These are phyloP conservation scores for Pseudogymnoascus pannorum DNA, from an alignment of 2,329 filamentous ascomycete species.

Conservation along the genomic window DNA sequence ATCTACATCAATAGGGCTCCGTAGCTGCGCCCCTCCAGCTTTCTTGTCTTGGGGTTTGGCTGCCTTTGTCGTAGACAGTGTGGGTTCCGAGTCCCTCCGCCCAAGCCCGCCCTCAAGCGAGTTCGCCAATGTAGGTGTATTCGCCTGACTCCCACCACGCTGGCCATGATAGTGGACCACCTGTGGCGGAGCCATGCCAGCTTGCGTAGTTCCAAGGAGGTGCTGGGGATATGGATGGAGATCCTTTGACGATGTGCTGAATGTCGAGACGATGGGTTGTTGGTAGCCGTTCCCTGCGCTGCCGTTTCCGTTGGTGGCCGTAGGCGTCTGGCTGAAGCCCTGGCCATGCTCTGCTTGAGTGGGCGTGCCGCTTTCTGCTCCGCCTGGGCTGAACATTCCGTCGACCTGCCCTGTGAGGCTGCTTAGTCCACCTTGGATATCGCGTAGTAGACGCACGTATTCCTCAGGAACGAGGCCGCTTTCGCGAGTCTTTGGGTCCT, in stretches of 20 bases:
- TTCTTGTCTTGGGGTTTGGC: neutral
- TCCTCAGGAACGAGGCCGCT: constrained; percentile 93
- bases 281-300: constrained; percentile 53
- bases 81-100: neutral
- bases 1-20: constrained; percentile 1
- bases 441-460: constrained; percentile 84
- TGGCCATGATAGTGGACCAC: constrained; percentile 63
- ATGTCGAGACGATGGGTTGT: constrained; percentile 60
- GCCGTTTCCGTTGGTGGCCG: constrained; percentile 41
- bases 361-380: constrained; percentile 53
- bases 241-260: constrained; percentile 64
- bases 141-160: constrained; percentile 58
- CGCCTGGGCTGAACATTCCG: constrained; percentile 37
- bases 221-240: constrained; percentile 61
- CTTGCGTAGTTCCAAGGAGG: constrained; percentile 49
- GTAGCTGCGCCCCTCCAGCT: neutral
- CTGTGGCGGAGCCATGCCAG: constrained; percentile 56
- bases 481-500: constrained; percentile 90
- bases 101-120: neutral
- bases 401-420: constrained; percentile 60
- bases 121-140: constrained; percentile 47
- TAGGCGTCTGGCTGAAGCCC: constrained; percentile 41
- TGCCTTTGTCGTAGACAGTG: neutral
- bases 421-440: constrained; percentile 85
- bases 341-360: constrained; percentile 52